Base-by-base conservation (phyloP, 75 land plant genomes). In the Sequoia sempervirens region DNA sequence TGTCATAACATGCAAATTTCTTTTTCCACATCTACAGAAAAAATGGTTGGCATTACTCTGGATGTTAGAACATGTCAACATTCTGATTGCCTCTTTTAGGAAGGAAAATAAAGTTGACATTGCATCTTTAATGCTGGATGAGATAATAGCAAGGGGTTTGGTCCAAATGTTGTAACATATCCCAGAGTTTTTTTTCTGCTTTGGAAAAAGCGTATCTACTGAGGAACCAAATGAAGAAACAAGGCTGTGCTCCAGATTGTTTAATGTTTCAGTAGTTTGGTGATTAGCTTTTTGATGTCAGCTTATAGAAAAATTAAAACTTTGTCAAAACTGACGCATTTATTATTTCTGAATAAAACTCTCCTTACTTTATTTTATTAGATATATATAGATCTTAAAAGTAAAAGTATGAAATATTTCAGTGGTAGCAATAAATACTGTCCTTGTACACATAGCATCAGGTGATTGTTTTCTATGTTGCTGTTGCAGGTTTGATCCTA, bases 171-270 rank as follows among this genome's bases (percentile, higher is more conserved):
- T 70, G 85, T 81, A 2, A 83, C 88, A 37, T 88, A 86, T 66
- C 72, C 72, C 20, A 87, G 81, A 53, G 45, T 54, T 91, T 41
- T 83, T 86, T 45, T 72, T 32, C 80, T 84, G 86, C n/a, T 83
- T 53, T 85, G 15, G 70, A 61, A 47, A 85, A 87, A 53, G 92
- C 84, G 56, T 87, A 87, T 32, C 37, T 84, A 17, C 45, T 92
- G 50, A 87, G 91, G 92, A 89, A 92, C 72, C 70, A 78, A 54
- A 90, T 93, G 95, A 82, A 47, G 47, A 87, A 88, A 53, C 76
- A 90, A 5, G 90, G 90, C 26, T 91, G 92, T 79, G 50, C 45
- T 56, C 95, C 93, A 74, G 86, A 94, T 81, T 85, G 79, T 85
- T 45, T 87, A 52, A 91, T 90, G n/a, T 83, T 91, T 87, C 87